phyloP scores from a whole-genome alignment of 2,329 filamentous ascomycete genomes.

The Diaporthe longicolla region DNA sequence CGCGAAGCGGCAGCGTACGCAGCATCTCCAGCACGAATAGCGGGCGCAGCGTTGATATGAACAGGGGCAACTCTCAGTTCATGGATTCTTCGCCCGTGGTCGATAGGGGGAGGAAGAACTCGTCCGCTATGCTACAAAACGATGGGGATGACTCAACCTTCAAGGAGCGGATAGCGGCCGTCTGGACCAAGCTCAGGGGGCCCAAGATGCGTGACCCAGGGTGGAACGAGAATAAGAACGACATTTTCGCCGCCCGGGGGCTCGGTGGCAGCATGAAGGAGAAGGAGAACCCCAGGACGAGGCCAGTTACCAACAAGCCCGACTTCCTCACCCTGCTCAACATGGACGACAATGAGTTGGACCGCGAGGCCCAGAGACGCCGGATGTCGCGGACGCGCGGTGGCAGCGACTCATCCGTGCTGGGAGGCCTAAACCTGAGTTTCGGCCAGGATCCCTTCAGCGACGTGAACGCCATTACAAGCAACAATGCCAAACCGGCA shows the following conservation, averaged over 20 bases:
- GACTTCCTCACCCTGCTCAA: slow-evolving; percentile 60
- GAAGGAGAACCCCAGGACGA: slow-evolving; percentile 23
- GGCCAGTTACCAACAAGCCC: slow-evolving; percentile 49
- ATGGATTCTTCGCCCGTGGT: slow-evolving; percentile 49
- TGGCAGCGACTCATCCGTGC: slow-evolving; percentile 52
- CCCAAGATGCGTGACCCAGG: slow-evolving; percentile 42
- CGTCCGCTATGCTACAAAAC: slow-evolving; percentile 48
- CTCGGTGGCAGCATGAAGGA: slow-evolving; percentile 48
- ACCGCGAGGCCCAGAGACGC: slow-evolving; percentile 55
- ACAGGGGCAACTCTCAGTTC: slow-evolving; percentile 69
- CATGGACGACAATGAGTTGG: slow-evolving; percentile 59
- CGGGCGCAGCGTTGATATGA: slow-evolving; percentile 61
- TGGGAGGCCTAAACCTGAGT: slow-evolving; percentile 56
- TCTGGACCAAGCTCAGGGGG: slow-evolving; percentile 59
- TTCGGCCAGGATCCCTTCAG: slow-evolving; percentile 62
- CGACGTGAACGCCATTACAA: slow-evolving; percentile 60
- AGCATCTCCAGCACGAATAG: slow-evolving; percentile 51
- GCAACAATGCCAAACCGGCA: slow-evolving; percentile 56
- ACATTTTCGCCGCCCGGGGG: slow-evolving; percentile 48
- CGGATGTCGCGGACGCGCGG: slow-evolving; percentile 48
- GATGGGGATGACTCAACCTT: slow-evolving; percentile 45
- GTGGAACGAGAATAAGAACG: slow-evolving; percentile 45
- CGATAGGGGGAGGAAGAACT: slow-evolving; percentile 56
- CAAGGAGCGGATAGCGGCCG: slow-evolving; percentile 59
- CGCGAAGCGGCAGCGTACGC: slow-evolving; percentile 40